Percentiles rank a stretch among this genome's conserved stretches.
phyloP scores from a whole-genome alignment of 352 stramenopile species.

The Pythium guiyangense region DNA sequence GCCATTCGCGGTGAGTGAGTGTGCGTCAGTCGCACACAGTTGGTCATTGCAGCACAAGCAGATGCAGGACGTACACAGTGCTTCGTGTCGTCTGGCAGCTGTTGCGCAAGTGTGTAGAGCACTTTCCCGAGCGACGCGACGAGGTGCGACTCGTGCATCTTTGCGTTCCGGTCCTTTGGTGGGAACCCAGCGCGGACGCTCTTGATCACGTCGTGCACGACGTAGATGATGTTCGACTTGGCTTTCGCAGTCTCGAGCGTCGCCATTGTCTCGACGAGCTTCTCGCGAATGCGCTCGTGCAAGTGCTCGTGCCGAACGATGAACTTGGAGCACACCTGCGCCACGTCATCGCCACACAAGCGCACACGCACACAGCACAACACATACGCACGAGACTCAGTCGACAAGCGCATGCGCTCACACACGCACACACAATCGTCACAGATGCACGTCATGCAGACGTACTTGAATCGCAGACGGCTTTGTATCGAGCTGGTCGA shows the following conservation, averaged over 20 bases:
- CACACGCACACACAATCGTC: background rate
- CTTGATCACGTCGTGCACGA: slow-evolving; percentile 84
- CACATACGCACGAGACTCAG: too few relatives aligned
- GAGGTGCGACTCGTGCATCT: slow-evolving; percentile 67
- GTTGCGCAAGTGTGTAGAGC: slow-evolving; percentile 56
- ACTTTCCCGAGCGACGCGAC: slow-evolving; percentile 66
- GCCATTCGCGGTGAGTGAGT: slow-evolving; percentile 1
- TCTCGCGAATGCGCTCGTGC: slow-evolving; percentile 64
- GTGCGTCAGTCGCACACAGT: too few relatives aligned
- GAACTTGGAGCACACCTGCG: slow-evolving; percentile 77
- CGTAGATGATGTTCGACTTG: slow-evolving; percentile 73
- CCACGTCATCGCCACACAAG: background rate
- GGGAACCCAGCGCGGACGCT: slow-evolving; percentile 58
- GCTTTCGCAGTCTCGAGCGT: slow-evolving; percentile 60
- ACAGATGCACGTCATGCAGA: slow-evolving; percentile 5
- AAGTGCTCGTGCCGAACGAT: slow-evolving; percentile 77
- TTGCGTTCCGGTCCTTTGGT: slow-evolving; percentile 69
- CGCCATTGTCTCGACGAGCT: slow-evolving; percentile 61
- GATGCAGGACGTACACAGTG: slow-evolving; percentile 50
- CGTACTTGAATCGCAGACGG: slow-evolving; percentile 79
- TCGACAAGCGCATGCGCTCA: background rate
- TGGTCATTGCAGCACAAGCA: background rate
- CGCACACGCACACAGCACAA: slow-evolving; percentile 4
- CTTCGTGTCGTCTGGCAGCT: slow-evolving; percentile 47
- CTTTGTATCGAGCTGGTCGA: slow-evolving; percentile 83